Conservation (phyloP, 2,329 filamentous ascomycete species). For the Arthrobotrys musiformis region DNA sequence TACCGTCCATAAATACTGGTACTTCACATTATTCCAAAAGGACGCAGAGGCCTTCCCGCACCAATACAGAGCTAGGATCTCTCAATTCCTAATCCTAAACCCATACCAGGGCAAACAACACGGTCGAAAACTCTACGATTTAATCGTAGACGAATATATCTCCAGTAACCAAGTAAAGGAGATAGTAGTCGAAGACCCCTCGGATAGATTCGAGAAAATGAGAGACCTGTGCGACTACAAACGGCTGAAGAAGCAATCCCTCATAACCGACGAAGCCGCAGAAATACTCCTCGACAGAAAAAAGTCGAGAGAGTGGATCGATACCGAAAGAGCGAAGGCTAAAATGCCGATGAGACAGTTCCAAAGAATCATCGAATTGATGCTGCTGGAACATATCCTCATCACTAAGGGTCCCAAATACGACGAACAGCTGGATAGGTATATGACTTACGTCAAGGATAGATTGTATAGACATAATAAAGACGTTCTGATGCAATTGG, state of each 20-base stretch:
- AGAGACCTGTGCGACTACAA: conserved; percentile 78
- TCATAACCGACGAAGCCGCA: conserved; percentile 63
- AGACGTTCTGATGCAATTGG: conserved; percentile 76
- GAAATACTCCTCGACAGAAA: conserved; percentile 66
- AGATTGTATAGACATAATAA: conserved; percentile 79
- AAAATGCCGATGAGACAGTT: conserved; percentile 85
- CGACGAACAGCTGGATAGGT: conserved; percentile 66
- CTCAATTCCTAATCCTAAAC: conserved; percentile 91
- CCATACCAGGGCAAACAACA: conserved; percentile 85
- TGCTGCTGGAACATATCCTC: conserved; percentile 62
- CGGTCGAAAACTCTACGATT: conserved; percentile 81
- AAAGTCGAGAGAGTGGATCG: conserved; percentile 66
- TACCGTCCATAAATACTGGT: conserved; percentile 88
- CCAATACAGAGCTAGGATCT: conserved; percentile 70
- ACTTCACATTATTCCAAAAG: conserved; percentile 60
- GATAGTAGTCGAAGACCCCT: conserved; percentile 93
- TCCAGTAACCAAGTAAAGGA: conserved; percentile 77
- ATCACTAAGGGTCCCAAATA: not conserved
- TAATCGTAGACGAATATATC: conserved; percentile 78
- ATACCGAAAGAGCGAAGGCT: conserved; percentile 18
- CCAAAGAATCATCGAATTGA: conserved; percentile 70
- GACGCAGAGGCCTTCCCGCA: conserved; percentile 8
- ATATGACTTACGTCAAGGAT: conserved; percentile 80
- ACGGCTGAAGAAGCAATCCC: conserved; percentile 69
- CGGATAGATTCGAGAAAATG: conserved; percentile 82